Base-by-base conservation (phyloP, 148 eudicot species). In the Fagopyrum homotropicum region DNA sequence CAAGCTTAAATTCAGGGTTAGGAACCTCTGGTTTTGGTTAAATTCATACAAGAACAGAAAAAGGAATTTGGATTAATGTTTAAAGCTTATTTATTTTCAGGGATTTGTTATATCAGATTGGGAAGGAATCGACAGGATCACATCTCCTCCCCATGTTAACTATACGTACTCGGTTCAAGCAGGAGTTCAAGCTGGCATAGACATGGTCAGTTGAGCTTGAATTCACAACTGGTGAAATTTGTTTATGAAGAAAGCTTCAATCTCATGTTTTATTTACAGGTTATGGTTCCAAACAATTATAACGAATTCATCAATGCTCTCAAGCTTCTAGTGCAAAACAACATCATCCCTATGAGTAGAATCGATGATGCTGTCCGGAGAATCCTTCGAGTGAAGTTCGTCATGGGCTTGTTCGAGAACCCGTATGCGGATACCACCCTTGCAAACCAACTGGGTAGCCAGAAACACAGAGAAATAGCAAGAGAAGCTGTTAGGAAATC, bases 61-160 rank as follows among this genome's bases (percentile, higher is more conserved):
- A 3, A 60, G 9, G 66, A 26, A 6, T 44, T 17, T 43, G 52
- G 5, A 71, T 63, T 64, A 64, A 64, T 64, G 70, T 64, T 26
- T 35, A 7, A 64, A 16, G 71, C 47, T 14, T 66, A 19, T 35
- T 66, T 49, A 49, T 66, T 66, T 66, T 9, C 79, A 88, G 91
- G 91, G 91, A 7, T 88, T 88, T 78, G 91, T 88, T 44, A 88
- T 88, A 75, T 88, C 91, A 55, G 91, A 88, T 78, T 88, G 91
- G 91, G 79, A 88, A 57, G 91, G 91, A 5, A 88, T 88, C 74
- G 89, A 88, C 87, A 82, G 88, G 72, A 88, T 88, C 59, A 88
- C 91, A 11, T 79, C 87, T 51, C 91, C 91, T 44, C 89, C 91
- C 56, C 87, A 88, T 76, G 84, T 87, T 30, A 88, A 88, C 76